Conservation (phyloP, 768 basidiomycete genomes). For the Rhodotorula sphaerocarpa region DNA sequence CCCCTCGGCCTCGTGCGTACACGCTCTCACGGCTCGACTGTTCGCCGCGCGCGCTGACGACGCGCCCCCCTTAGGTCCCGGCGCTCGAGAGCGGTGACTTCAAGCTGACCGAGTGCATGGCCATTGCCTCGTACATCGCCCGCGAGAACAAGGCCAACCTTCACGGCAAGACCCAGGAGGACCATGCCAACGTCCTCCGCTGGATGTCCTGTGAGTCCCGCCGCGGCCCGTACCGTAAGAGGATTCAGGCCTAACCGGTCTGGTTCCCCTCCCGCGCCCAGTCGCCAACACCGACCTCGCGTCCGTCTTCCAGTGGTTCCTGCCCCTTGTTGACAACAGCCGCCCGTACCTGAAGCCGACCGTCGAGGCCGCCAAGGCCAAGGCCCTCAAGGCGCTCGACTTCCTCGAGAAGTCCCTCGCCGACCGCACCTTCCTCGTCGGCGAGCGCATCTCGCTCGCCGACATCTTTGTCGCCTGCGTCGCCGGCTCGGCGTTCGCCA, state of each 20-base stretch:
- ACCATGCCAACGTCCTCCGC: constrained; percentile 70
- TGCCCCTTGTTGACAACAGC: constrained; percentile 45
- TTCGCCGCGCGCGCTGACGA: no score
- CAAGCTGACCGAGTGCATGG: constrained; percentile 63
- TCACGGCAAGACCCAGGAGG: constrained; percentile 58
- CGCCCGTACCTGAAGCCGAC: constrained; percentile 70
- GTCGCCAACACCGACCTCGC: constrained; percentile 23
- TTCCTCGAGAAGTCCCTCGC: constrained; percentile 67
- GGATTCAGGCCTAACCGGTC: no score
- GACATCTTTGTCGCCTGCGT: constrained; percentile 55
- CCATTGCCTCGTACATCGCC: constrained; percentile 59
- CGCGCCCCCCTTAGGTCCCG: no score
- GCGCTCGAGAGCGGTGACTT: constrained; percentile 73
- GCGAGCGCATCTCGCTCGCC: constrained; percentile 88
- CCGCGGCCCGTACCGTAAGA: not conserved
- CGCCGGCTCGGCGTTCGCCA: constrained; percentile 40
- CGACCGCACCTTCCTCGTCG: constrained; percentile 78
- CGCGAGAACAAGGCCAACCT: constrained; percentile 60
- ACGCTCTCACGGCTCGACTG: not conserved
- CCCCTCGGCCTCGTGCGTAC: constrained; percentile 40
- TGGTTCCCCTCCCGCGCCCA: not conserved
- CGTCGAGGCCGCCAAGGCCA: constrained; percentile 39
- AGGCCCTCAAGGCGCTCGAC: constrained; percentile 48
- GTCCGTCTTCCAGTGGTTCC: constrained; percentile 38
- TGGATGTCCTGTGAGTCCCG: constrained; percentile 62